Evolutionary conservation across 2,329 filamentous ascomycete genomes (phyloP), one percentile per base, ranked within the genome.

Genomic region (Phialemonium atrogriseum): DNA sequence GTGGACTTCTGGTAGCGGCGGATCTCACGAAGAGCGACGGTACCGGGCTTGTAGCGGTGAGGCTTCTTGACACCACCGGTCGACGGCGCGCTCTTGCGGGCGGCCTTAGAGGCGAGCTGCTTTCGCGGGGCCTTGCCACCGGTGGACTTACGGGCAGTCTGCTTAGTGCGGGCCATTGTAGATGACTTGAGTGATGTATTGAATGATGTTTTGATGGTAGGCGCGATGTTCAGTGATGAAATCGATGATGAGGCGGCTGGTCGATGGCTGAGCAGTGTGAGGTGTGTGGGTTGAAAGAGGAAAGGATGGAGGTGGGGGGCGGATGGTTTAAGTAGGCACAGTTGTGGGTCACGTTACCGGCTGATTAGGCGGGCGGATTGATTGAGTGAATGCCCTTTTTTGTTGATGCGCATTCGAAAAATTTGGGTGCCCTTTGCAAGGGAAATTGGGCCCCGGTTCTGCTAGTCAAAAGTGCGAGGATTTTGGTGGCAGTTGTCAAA

Each of bases 71-170:
- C 84, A 80, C 84, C 84, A 55, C 89, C 91, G 62, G 91, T 96
- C 43, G 87, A 94, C 51, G 91, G 91, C 41, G 91, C 89, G 54
- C 82, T 87, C 81, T 98, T 98, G 73, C 91, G 88, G 56, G 91
- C 89, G 49, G 89, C 91, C 84, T 95, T 95, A 75, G 88, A 94
- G 54, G 89, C 89, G 58, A 96, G 87, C 79, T 95, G 88, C 85
- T 98, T 98, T 68, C 78, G 76, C 43, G 77, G 77, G 50, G 78
- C 78, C 72, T 83, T 82, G 73, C 78, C 78, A 77, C 78, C 78
- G 53, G 78, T 83, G 62, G 78, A 82, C 74, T 94, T 80, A 59
- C 77, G 73, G 53, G 75, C 75, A 52, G 71, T 77, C 59, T 77
- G 73, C 71, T 77, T 77, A 44, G 73, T 77, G 54, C 73, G 73